Conservation (phyloP, 306 rosid species). For the Lagenaria siceraria region DNA sequence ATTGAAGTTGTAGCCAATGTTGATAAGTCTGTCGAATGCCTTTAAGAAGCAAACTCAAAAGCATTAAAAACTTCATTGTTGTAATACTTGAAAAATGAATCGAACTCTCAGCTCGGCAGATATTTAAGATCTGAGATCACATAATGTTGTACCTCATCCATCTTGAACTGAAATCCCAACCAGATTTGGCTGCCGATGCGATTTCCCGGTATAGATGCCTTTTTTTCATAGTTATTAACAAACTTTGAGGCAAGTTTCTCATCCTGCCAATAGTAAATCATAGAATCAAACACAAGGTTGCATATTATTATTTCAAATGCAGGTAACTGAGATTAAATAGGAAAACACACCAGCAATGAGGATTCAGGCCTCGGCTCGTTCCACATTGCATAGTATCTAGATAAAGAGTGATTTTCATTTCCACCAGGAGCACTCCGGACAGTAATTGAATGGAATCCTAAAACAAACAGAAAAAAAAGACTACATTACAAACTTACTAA, state of each 20-base stretch:
- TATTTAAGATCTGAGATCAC: not conserved
- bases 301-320: slow-evolving; percentile 5
- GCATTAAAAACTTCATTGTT: not conserved
- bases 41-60: slow-evolving; percentile 25
- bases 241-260: slow-evolving; percentile 55
- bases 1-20: slow-evolving; percentile 72
- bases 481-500: not conserved
- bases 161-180: slow-evolving; percentile 95
- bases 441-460: slow-evolving; percentile 59
- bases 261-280: slow-evolving; percentile 34
- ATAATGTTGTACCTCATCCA: slow-evolving; percentile 64
- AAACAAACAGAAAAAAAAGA: not conserved
- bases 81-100: not conserved
- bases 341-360: slow-evolving; percentile 34
- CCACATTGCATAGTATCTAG: slow-evolving; percentile 87
- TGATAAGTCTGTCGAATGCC: slow-evolving; percentile 52
- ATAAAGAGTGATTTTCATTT: slow-evolving; percentile 32
- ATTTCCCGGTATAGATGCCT: slow-evolving; percentile 49
- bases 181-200: slow-evolving; percentile 77
- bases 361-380: slow-evolving; percentile 85
- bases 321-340: not conserved
- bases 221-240: slow-evolving; percentile 29
- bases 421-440: slow-evolving; percentile 36
- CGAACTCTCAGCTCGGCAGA: not conserved
- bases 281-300: not conserved